These are phyloP conservation scores for Xylaria sp. DNA, from an alignment of 495 filamentous ascomycete genomes.

Conservation along the genomic window DNA sequence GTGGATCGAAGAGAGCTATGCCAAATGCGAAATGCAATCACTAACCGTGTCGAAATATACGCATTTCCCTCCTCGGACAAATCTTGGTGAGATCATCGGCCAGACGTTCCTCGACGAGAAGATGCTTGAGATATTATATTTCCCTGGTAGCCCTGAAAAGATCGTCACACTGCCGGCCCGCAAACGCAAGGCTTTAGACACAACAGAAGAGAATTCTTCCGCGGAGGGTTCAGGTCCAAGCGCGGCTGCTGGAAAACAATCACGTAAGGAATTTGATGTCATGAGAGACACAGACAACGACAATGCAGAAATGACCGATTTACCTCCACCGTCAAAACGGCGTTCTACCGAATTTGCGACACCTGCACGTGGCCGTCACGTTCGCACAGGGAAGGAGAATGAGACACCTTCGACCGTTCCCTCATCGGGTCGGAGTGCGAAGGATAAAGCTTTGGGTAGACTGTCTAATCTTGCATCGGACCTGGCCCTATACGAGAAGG, in stretches of 20 bases:
- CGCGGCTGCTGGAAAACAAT: constrained; percentile 35
- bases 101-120: constrained; percentile 67
- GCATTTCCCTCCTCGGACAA: constrained; percentile 84
- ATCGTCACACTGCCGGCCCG: constrained; percentile 42
- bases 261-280: constrained; percentile 44
- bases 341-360: constrained; percentile 43
- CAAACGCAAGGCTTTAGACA: constrained; percentile 50
- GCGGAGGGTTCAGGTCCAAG: constrained; percentile 35
- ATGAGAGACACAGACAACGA: constrained; percentile 39
- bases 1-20: constrained; percentile 98
- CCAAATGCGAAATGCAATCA: constrained; percentile 75
- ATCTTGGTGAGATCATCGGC: constrained; percentile 90
- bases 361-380: constrained; percentile 50
- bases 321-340: constrained; percentile 33
- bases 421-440: constrained; percentile 83
- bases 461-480: constrained; percentile 81
- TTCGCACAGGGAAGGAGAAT: constrained; percentile 76
- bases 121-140: constrained; percentile 45
- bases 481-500: constrained; percentile 89
- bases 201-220: constrained; percentile 48
- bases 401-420: constrained; percentile 72
- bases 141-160: constrained; percentile 47
- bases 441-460: constrained; percentile 76
- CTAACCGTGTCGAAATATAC: constrained; percentile 74
- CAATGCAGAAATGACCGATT: constrained; percentile 33